Evolutionary conservation across 2,329 filamentous ascomycete species (phyloP).

Genomic region (Monosporascus sp.): DNA sequence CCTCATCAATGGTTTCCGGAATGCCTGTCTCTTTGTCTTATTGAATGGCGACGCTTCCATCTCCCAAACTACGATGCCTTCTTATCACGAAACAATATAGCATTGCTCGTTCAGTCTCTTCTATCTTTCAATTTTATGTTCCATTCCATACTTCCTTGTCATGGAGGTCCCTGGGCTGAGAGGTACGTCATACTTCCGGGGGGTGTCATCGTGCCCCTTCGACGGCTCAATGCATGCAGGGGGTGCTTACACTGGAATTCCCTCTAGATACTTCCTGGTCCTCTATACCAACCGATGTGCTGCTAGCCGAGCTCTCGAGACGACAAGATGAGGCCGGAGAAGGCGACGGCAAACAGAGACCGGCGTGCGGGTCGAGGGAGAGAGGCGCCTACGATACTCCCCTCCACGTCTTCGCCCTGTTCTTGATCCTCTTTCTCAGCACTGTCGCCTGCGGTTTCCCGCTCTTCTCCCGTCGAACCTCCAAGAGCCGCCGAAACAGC

Average conservation of each 20-base stretch:
- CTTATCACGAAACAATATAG: too few species aligned
- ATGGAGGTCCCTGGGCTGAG: neutral
- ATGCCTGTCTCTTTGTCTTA: too few species aligned
- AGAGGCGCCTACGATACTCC: slow-evolving; percentile 58
- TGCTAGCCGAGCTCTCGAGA: slow-evolving; percentile 47
- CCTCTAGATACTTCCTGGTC: slow-evolving; percentile 36
- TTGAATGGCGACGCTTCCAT: too few species aligned
- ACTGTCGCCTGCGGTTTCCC: slow-evolving; percentile 60
- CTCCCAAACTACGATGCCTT: too few species aligned
- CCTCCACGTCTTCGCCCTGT: slow-evolving; percentile 61
- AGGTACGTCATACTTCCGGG: neutral
- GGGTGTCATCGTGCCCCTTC: too few species aligned
- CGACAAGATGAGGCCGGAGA: slow-evolving; percentile 32
- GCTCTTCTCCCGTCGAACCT: slow-evolving; percentile 55
- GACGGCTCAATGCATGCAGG: neutral
- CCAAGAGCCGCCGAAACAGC: slow-evolving; percentile 51
- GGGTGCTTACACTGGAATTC: neutral
- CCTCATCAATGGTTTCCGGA: too few species aligned
- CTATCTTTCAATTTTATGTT: too few species aligned
- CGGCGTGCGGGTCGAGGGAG: slow-evolving; percentile 47
- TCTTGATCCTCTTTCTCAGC: slow-evolving; percentile 59
- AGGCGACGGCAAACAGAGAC: slow-evolving; percentile 32
- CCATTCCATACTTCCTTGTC: neutral
- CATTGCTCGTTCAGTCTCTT: too few species aligned
- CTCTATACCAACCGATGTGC: slow-evolving; percentile 44